A percentile compares a stretch with the other conserved stretches of the same genome.
Conservation (phyloP, 192 early-diverging fungal genomes). For the Coemansia sp. region DNA sequence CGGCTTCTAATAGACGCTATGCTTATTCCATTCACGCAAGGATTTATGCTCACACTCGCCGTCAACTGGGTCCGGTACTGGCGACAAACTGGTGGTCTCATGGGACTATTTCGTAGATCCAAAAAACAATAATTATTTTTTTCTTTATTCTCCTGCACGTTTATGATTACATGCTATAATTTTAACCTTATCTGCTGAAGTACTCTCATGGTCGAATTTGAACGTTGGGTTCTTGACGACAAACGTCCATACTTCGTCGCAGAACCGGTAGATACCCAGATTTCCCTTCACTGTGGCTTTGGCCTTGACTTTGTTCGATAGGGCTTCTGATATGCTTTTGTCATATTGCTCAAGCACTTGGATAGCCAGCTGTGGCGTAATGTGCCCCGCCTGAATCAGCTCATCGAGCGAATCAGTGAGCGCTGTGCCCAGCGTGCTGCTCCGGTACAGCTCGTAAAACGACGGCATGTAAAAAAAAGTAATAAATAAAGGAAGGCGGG, state of each 20-base stretch:
- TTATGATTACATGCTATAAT: constrained; percentile 90
- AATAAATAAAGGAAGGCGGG: neutral
- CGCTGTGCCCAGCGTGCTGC: constrained; percentile 82
- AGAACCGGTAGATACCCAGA: constrained; percentile 88
- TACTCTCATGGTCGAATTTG: constrained; percentile 80
- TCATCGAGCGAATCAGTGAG: constrained; percentile 97
- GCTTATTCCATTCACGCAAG: constrained; percentile 46
- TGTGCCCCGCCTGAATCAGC: constrained; percentile 81
- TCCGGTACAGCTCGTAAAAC: constrained; percentile 74
- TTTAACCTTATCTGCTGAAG: constrained; percentile 88
- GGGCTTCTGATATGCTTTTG: constrained; percentile 83
- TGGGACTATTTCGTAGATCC: constrained; percentile 28
- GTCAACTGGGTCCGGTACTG: constrained; percentile 44
- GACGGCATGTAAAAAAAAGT: constrained; percentile 45
- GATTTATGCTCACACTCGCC: constrained; percentile 49
- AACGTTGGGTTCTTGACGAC: constrained; percentile 84
- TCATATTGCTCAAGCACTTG: constrained; percentile 77
- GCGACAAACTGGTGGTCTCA: constrained; percentile 37
- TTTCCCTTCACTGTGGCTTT: constrained; percentile 77
- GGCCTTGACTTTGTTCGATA: constrained; percentile 75
- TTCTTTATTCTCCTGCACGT: constrained; percentile 64
- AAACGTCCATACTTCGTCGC: constrained; percentile 99
- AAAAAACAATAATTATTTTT: neutral
- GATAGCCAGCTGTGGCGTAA: constrained; percentile 93
- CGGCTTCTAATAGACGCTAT: constrained; percentile 46